A percentile compares a stretch with the other conserved stretches of the same genome.
Conservation (phyloP, 2,329 filamentous ascomycete genomes). For the Xylaria hypoxylon region DNA sequence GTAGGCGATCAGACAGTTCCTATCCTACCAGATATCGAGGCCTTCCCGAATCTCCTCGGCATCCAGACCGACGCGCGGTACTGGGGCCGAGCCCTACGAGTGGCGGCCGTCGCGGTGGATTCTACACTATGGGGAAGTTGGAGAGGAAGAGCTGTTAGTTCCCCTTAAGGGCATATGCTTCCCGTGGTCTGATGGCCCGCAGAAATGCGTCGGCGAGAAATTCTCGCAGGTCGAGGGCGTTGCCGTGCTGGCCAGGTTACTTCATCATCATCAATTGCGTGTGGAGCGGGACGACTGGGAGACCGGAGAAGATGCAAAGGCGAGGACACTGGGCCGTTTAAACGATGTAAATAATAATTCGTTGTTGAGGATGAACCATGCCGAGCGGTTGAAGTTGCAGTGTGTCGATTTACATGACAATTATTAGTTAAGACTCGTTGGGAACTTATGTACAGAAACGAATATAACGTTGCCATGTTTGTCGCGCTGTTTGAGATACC, state of each 20-base stretch:
- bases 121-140: not conserved
- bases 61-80: no score
- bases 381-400: constrained; percentile 37
- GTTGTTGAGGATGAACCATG: constrained; percentile 40
- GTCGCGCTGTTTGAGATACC: no score
- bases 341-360: constrained; percentile 43
- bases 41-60: no score
- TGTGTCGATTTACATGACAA: constrained; percentile 26
- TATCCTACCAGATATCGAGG: no score
- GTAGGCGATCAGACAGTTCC: no score
- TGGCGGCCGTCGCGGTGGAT: constrained; percentile 22
- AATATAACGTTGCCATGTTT: not conserved
- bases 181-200: constrained; percentile 21
- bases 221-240: no score
- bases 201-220: constrained; percentile 21
- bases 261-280: no score
- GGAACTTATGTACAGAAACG: no score
- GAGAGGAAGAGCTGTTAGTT: not conserved
- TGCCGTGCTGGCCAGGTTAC: no score
- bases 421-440: not conserved
- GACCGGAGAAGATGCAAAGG: constrained; percentile 21
- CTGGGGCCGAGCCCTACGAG: not conserved
- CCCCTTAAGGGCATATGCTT: constrained; percentile 11
- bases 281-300: constrained; percentile 31
- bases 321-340: constrained; percentile 30